These are phyloP conservation scores for Lachnellula suecica DNA, from an alignment of 2,329 filamentous ascomycete species.

Conservation along the genomic window DNA sequence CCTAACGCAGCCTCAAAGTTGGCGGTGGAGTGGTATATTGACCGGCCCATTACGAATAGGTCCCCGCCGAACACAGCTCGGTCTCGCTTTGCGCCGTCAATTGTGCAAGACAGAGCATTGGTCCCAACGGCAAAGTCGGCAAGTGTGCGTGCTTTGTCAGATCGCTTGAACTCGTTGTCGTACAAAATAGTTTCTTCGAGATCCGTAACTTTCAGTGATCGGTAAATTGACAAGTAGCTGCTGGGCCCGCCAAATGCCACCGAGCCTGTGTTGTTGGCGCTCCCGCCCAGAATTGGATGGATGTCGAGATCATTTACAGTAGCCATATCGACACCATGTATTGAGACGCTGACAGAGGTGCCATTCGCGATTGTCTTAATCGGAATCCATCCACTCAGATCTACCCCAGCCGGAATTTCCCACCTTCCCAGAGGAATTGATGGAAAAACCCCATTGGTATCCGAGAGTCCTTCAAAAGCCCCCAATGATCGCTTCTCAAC, in stretches of 20 bases:
- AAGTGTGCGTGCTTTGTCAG: slow-evolving; percentile 15
- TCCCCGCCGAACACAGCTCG: slow-evolving; percentile 60
- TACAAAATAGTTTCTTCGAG: slow-evolving; percentile 10
- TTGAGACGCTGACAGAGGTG: slow-evolving; percentile 2
- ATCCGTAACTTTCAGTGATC: slow-evolving; percentile 12
- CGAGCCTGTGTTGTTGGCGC: slow-evolving; percentile 22
- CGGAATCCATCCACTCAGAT: slow-evolving; percentile 12
- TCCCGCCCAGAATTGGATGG: slow-evolving; percentile 21
- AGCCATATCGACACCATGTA: slow-evolving; percentile 12
- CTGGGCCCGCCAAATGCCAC: slow-evolving; percentile 23
- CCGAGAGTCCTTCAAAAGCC: slow-evolving; percentile 20
- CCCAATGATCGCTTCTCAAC: slow-evolving; percentile 12
- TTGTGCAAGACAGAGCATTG: slow-evolving; percentile 21
- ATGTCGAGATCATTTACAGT: slow-evolving; percentile 9
- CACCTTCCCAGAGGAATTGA: slow-evolving; percentile 14
- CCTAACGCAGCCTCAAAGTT: slow-evolving; percentile 20
- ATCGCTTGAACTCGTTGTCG: slow-evolving; percentile 11
- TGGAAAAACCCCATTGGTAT: slow-evolving; percentile 20
- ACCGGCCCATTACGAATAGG: slow-evolving; percentile 24
- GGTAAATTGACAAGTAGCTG: slow-evolving; percentile 13
- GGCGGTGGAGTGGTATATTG: slow-evolving; percentile 20
- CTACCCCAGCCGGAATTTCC: slow-evolving; percentile 5
- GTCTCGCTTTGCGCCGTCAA: slow-evolving; percentile 58
- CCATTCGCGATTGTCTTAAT: slow-evolving; percentile 11
- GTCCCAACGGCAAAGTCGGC: slow-evolving; percentile 21